These are phyloP conservation scores for Didymella keratinophila DNA, from an alignment of 2,329 filamentous ascomycete species.

Conservation along the genomic window DNA sequence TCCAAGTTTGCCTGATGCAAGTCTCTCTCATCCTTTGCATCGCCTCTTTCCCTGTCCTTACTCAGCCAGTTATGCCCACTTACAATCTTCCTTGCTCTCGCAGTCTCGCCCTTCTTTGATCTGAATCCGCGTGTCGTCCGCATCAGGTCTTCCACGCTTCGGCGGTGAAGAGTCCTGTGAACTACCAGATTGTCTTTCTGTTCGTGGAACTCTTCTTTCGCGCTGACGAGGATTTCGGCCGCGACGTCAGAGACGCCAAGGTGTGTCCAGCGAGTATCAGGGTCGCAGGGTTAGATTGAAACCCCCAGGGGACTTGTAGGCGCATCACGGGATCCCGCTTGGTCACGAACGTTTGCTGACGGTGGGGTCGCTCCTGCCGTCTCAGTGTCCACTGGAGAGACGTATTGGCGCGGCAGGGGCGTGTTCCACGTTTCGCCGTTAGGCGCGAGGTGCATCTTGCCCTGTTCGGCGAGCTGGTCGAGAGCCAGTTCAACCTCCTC, in stretches of 20 bases:
- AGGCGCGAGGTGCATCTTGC: slow-evolving; percentile 9
- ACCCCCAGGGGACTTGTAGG: slow-evolving; percentile 18
- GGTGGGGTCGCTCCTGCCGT: neutral
- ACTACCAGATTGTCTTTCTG: slow-evolving; percentile 25
- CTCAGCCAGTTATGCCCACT: slow-evolving; percentile 31
- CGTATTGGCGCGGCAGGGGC: slow-evolving; percentile 1
- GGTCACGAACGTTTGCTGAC: slow-evolving; percentile 3
- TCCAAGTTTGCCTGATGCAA: slow-evolving; percentile 22
- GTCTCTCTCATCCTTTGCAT: slow-evolving; percentile 23
- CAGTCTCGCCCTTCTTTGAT: slow-evolving; percentile 1
- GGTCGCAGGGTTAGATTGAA: slow-evolving; percentile 18
- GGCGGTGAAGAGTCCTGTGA: slow-evolving; percentile 23
- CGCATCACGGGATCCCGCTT: slow-evolving; percentile 9
- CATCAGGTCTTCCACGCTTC: slow-evolving; percentile 29
- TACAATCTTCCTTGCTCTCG: slow-evolving; percentile 3
- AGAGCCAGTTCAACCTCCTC: slow-evolving; percentile 11
- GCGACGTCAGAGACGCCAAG: slow-evolving; percentile 32
- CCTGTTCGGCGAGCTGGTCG: slow-evolving; percentile 12
- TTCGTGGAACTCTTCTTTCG: slow-evolving; percentile 30
- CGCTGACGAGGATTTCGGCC: slow-evolving; percentile 25
- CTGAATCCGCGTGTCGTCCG: slow-evolving; percentile 29
- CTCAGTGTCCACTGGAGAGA: neutral
- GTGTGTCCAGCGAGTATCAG: slow-evolving; percentile 26
- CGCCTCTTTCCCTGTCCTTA: slow-evolving; percentile 37
- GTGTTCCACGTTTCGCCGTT: slow-evolving; percentile 15